Evolutionary conservation across 31 red algal genomes (phyloP), one percentile per base, ranked within the genome.

Genomic region (Asparagopsis taxiformis): DNA sequence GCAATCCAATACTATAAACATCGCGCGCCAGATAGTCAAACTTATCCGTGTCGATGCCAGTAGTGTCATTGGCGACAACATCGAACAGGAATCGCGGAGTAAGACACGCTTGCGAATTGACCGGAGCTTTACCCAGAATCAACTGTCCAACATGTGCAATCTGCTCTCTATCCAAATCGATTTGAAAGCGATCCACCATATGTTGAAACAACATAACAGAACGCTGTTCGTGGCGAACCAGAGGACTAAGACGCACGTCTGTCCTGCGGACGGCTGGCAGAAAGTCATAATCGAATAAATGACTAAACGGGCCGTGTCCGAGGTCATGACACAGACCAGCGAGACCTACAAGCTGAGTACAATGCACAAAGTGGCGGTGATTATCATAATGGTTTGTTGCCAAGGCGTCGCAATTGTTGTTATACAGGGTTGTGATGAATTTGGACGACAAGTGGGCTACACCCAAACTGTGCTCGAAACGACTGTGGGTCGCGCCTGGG

Each of bases 291-390:
- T 99, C 97, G 68, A 93, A 99, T 32, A 89, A 58, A 57, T 99
- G 97, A 62, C 65, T 75, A 63, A 93, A 96, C 59, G 97, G 97
- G 23, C 97, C 97, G 69, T 99, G 97, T 17, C 97, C 97, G 11
- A 99, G 51, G 61, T 99, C 97, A 72, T 99, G 97, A 30, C 62
- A 73, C n/a, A 99, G 85, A 2, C 92, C 97, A 0, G 97, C 97
- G 17, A 95, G 59, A 30, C 81, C 57, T 22, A 99, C 77, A 5
- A 99, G 68, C 21, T 55, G 44, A 37, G 50, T 19, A 32, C 77
- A 51, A 19, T 70, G 75, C 28, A 77, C 59, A 50, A 56, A 73
- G 19, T 97, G 87, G 29, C 72, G 65, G 21, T 76, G 62, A 50
- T 62, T 80, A 29, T 91, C 87, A 59, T 77, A 94, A 15, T 50